Percentiles rank a stretch among this genome's conserved stretches.
phyloP scores from a whole-genome alignment of 208 protist genomes.

The Trypanosoma brucei region DNA sequence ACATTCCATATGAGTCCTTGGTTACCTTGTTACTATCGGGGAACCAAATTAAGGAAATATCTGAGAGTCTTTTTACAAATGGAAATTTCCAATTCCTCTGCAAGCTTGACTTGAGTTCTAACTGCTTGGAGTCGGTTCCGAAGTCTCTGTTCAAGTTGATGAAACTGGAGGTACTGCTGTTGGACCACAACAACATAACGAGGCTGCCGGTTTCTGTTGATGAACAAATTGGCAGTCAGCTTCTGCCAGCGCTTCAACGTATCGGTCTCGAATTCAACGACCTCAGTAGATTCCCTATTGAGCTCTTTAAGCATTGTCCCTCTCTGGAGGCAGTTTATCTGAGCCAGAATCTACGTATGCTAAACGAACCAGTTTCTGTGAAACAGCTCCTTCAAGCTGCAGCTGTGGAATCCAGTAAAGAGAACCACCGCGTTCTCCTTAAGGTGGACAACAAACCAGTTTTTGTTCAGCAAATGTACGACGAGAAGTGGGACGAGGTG shows the following conservation, averaged over 20 bases:
- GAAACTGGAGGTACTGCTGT: constrained; percentile 53
- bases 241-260: constrained; percentile 46
- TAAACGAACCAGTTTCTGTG: constrained; percentile 44
- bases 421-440: constrained; percentile 27
- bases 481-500: constrained; percentile 36
- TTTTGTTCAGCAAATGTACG: constrained; percentile 55
- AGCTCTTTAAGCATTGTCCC: constrained; percentile 57
- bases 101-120: constrained; percentile 65
- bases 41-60: constrained; percentile 51
- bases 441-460: constrained; percentile 73
- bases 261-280: constrained; percentile 74
- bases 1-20: constrained; percentile 36
- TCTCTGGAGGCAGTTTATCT: constrained; percentile 53
- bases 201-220: constrained; percentile 18
- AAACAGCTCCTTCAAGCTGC: constrained; percentile 22
- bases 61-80: constrained; percentile 35
- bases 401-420: constrained; percentile 7
- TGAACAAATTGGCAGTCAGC: constrained; percentile 5
- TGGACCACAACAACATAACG: constrained; percentile 65
- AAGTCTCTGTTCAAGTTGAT: constrained; percentile 53
- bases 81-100: constrained; percentile 30
- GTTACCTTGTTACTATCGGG: constrained; percentile 47
- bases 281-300: constrained; percentile 49
- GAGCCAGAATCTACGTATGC: constrained; percentile 62
- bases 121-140: constrained; percentile 53